Evolutionary conservation across 768 basidiomycete species (phyloP).

Genomic region (Infundibulicybe gibba): DNA sequence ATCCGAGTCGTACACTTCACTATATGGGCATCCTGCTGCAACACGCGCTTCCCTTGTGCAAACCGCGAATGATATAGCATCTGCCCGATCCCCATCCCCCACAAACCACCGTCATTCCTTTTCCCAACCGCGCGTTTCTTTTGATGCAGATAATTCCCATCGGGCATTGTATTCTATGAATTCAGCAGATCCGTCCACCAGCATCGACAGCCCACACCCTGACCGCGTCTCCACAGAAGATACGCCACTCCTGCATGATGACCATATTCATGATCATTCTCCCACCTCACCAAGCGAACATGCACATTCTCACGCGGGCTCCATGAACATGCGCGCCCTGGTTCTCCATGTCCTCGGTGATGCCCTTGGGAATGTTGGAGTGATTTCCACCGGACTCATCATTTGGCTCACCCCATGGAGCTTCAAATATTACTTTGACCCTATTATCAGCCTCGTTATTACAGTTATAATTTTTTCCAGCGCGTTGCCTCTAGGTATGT

Average conservation of each 20-base stretch:
- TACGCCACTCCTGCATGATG: slow-evolving; percentile 38
- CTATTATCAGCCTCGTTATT: slow-evolving; percentile 89
- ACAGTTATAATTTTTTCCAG: slow-evolving; percentile 96
- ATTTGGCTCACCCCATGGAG: slow-evolving; percentile 88
- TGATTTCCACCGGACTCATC: slow-evolving; percentile 90
- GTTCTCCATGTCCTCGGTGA: slow-evolving; percentile 94
- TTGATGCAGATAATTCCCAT: slow-evolving; percentile 12
- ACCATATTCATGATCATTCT: slow-evolving; percentile 13
- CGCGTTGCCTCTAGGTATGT: slow-evolving; percentile 82
- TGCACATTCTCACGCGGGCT: slow-evolving; percentile 50
- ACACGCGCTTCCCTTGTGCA: slow-evolving; percentile 74
- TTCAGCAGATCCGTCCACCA: slow-evolving; percentile 2
- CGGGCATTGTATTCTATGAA: slow-evolving; percentile 1
- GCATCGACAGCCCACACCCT: not conserved
- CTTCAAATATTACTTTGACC: slow-evolving; percentile 92
- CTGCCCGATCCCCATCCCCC: slow-evolving; percentile 45
- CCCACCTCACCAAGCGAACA: slow-evolving; percentile 15
- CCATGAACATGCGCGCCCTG: slow-evolving; percentile 99
- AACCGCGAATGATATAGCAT: slow-evolving; percentile 79
- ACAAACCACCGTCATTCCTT: slow-evolving; percentile 19
- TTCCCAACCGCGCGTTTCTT: slow-evolving; percentile 20
- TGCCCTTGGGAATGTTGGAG: slow-evolving; percentile 96
- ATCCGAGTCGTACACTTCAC: slow-evolving; percentile 47
- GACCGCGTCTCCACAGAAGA: slow-evolving; percentile 26
- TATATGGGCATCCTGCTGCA: slow-evolving; percentile 73